These are phyloP conservation scores for Cubamyces sp. DNA, from an alignment of 768 basidiomycete genomes.

Conservation along the genomic window DNA sequence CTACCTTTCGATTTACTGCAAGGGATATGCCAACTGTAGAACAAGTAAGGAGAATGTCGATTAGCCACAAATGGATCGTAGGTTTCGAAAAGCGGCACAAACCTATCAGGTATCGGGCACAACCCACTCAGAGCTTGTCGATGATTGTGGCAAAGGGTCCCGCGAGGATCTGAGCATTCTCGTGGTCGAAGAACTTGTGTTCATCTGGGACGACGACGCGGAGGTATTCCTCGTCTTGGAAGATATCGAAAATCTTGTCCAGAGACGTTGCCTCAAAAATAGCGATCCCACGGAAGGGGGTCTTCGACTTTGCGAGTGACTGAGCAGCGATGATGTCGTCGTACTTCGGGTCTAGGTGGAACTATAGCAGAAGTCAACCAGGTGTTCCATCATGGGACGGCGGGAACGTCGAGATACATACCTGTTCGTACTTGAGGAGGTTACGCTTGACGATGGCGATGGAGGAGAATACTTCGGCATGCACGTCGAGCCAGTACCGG, in stretches of 20 bases:
- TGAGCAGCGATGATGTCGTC: constrained; percentile 10
- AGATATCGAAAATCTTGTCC: constrained; percentile 25
- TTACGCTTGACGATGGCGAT: constrained; percentile 40
- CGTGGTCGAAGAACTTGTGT: constrained; percentile 24
- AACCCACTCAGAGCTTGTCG: constrained; percentile 4
- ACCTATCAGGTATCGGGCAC: too few relatives aligned
- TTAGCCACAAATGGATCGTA: too few relatives aligned
- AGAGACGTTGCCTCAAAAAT: constrained; percentile 24
- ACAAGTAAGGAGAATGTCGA: too few relatives aligned
- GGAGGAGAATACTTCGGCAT: constrained; percentile 35
- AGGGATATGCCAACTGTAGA: too few relatives aligned
- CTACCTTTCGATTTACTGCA: too few relatives aligned
- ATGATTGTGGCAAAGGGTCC: constrained; percentile 23
- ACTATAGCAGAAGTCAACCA: constrained; percentile 7
- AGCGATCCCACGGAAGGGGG: constrained; percentile 23
- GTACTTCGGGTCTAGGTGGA: constrained; percentile 25
- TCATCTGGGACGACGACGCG: constrained; percentile 25
- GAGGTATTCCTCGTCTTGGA: constrained; percentile 25
- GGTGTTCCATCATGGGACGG: too few relatives aligned
- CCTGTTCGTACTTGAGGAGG: constrained; percentile 42
- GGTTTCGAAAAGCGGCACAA: too few relatives aligned
- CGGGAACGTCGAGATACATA: constrained; percentile 11
- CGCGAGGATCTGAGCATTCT: constrained; percentile 23
- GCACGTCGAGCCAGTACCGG: constrained; percentile 36
- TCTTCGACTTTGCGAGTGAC: constrained; percentile 18